Percentiles rank a stretch among this genome's conserved stretches.
These are phyloP conservation scores for Chaetomium strumarium DNA, from an alignment of 2,329 filamentous ascomycete species.

Conservation along the genomic window DNA sequence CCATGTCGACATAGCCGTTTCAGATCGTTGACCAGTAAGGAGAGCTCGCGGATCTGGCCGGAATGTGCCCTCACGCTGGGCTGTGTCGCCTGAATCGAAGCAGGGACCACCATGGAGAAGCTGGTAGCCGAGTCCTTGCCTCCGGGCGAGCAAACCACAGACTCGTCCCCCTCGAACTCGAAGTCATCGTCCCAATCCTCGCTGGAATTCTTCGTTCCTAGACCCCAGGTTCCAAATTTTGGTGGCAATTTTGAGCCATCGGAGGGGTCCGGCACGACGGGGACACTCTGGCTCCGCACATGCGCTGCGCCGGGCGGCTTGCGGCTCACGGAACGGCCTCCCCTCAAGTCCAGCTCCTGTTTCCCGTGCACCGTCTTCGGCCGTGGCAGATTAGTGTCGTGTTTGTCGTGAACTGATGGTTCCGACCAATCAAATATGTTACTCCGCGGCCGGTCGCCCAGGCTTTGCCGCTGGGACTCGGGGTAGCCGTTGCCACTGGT, in stretches of 20 bases:
- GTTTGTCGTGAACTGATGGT: constrained; percentile 55
- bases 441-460: constrained; percentile 51
- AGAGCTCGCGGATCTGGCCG: constrained; percentile 75
- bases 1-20: constrained; percentile 71
- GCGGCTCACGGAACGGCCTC: constrained; percentile 61
- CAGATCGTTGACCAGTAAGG: constrained; percentile 73
- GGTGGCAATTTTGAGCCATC: constrained; percentile 49
- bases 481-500: constrained; percentile 43
- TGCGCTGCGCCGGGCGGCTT: constrained; percentile 65
- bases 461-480: constrained; percentile 30
- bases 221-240: constrained; percentile 78
- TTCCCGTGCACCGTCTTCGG: constrained; percentile 73
- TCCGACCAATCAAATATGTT: constrained; percentile 78
- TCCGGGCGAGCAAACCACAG: constrained; percentile 32
- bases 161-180: constrained; percentile 54
- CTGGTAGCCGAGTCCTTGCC: constrained; percentile 34
- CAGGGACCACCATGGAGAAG: constrained; percentile 64
- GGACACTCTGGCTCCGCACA: constrained; percentile 75
- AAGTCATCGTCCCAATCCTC: constrained; percentile 92
- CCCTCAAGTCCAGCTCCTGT: constrained; percentile 63
- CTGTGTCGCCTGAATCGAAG: constrained; percentile 74
- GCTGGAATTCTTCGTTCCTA: constrained; percentile 71
- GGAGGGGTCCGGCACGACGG: constrained; percentile 58
- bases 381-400: constrained; percentile 53
- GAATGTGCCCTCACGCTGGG: constrained; percentile 78